Evolutionary conservation across 495 filamentous ascomycete species (phyloP).

Genomic region (Penicillium turbatum): DNA sequence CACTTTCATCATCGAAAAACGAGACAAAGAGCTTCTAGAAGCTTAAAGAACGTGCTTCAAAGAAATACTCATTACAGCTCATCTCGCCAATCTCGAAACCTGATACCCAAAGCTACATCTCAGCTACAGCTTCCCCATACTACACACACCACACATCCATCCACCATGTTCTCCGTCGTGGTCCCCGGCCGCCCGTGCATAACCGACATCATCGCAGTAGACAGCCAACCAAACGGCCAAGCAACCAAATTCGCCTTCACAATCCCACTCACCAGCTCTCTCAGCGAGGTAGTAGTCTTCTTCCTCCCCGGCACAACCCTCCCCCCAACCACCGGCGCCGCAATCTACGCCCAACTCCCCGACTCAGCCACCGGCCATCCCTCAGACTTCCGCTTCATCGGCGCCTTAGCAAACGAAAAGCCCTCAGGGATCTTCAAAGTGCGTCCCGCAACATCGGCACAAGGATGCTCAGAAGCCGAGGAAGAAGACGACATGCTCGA

Average conservation of each 20-base stretch:
- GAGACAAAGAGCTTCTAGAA: conserved; percentile 4
- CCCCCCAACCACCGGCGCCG: conserved; percentile 72
- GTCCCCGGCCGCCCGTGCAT: conserved; percentile 56
- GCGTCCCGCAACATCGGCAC: conserved; percentile 18
- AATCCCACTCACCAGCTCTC: conserved; percentile 52
- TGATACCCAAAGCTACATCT: not conserved
- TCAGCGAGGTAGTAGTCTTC: conserved; percentile 85
- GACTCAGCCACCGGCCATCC: conserved; percentile 29
- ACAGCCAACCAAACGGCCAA: conserved; percentile 43
- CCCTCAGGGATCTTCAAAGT: conserved; percentile 85
- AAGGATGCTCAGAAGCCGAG: conserved; percentile 27
- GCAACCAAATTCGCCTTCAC: conserved; percentile 65
- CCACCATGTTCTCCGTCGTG: conserved; percentile 55
- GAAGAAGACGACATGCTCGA: conserved; percentile 46
- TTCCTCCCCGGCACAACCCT: conserved; percentile 74
- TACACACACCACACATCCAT: not conserved
- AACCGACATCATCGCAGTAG: conserved; percentile 55
- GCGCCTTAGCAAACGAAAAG: conserved; percentile 82
- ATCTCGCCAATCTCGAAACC: not conserved
- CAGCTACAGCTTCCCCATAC: not conserved
- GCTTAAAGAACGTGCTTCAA: not conserved
- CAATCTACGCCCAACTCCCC: conserved; percentile 78
- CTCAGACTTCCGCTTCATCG: conserved; percentile 71
- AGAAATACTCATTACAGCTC: not conserved
- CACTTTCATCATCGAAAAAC: conserved; percentile 22